A percentile compares a stretch with the other conserved stretches of the same genome.
Evolutionary conservation across 345 rosid genomes (phyloP).

Genomic region (Eucalyptus regnans): DNA sequence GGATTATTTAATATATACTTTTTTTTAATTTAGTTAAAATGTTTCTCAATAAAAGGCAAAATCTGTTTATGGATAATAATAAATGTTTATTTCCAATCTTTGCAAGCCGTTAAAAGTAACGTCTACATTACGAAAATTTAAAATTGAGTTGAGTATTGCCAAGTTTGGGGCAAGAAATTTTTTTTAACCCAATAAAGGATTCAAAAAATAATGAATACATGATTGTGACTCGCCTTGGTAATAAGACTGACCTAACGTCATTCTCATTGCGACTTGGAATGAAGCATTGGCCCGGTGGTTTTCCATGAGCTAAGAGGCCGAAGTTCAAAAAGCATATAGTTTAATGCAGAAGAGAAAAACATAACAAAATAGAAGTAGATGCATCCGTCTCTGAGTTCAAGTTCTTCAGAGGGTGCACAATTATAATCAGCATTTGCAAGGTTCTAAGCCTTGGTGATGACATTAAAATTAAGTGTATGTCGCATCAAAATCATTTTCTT

Average conservation of each 20-base stretch:
- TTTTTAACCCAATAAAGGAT: no score
- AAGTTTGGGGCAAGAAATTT: no score
- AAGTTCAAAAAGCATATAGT: not conserved
- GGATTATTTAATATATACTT: no score
- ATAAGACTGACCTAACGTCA: fast-evolving
- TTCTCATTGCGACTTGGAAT: not conserved
- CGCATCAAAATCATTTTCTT: not conserved
- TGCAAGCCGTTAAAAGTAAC: no score
- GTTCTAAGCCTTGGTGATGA: not conserved
- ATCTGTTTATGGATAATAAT: no score
- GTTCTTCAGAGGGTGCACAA: not conserved
- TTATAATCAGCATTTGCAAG: not conserved
- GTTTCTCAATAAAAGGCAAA: no score
- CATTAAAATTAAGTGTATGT: not conserved
- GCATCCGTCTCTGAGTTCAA: not conserved
- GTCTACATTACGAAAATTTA: no score
- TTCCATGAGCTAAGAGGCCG: not conserved
- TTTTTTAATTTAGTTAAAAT: no score
- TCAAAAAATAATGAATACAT: no score
- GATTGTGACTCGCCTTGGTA: no score
- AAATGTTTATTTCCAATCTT: no score
- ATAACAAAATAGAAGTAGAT: not conserved
- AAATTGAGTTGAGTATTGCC: no score
- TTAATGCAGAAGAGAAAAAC: not conserved
- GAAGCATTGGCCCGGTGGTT: not conserved